Base-by-base conservation (phyloP, 768 basidiomycete species). In the Rhodotorula sphaerocarpa region DNA sequence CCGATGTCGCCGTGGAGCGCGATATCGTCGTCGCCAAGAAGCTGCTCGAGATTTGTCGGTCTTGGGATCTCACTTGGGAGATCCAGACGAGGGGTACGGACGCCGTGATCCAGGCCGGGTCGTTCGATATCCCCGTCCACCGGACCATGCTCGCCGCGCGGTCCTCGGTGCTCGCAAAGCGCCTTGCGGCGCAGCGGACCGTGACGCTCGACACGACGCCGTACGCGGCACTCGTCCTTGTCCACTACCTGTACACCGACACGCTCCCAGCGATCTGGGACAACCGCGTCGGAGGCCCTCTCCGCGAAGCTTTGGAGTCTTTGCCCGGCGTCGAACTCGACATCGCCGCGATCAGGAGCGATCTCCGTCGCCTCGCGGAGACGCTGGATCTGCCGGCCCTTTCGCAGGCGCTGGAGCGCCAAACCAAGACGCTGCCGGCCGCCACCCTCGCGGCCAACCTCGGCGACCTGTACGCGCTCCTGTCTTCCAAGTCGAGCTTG, bases 211-310 rank as follows among this genome's bases (percentile, higher is more conserved):
- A 82, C 3, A 82, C 82, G 63, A 81, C 83, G 48, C 79, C 85
- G 0, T 76, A 92, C 11, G 77, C 88, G 0, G 75, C 86, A 21
- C 80, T 95, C 21, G 79, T 93, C 27, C 77, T 96, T 25, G 74
- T 95, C 25, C 80, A 84, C 28, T 96, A 90, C 71, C 75, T 96
- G n/a, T 96, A 96, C 75, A 81, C 87, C 2, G 93, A 99, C 73
- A 81, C 84, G 44, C 75, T 92, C 2, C 77, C 88, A 16, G 84
- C 88, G 0, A 74, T 91, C 20, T 92, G 90, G 88, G 91, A 97
- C 73, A 78, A 79, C 18, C 82, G 90, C 23, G 79, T 88, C 16
- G 79, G 76, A 7, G 67, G 76, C 0, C 73, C 76, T 2, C 74
- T 86, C 3, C 77, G 79, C 31, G 72, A 34, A 5, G 25, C 70